A percentile compares a stretch with the other conserved stretches of the same genome.
These are phyloP conservation scores for Aspergillus proliferans DNA, from an alignment of 2,329 filamentous ascomycete species.

Conservation along the genomic window DNA sequence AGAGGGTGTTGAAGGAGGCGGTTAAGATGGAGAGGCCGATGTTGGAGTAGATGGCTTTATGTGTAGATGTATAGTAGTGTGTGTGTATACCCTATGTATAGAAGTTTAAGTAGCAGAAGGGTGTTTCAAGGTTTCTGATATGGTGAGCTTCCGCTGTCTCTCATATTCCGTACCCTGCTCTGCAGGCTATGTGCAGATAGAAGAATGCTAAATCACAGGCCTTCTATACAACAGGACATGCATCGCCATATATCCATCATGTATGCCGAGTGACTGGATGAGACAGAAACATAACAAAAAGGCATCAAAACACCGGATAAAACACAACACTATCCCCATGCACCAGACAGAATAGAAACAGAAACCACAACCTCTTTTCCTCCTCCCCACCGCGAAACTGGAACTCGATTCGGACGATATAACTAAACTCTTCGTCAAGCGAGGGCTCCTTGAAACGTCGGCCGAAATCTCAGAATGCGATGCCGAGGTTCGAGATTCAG, in stretches of 20 bases:
- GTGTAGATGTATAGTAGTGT: constrained; percentile 2
- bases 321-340: not conserved
- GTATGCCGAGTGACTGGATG: too few species aligned
- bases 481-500: constrained; percentile 63
- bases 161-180: too few species aligned
- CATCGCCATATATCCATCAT: too few species aligned
- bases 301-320: not conserved
- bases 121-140: too few species aligned
- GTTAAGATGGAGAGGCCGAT: constrained; percentile 28
- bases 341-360: not conserved
- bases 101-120: too few species aligned
- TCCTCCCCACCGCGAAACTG: constrained; percentile 64
- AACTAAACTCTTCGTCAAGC: constrained; percentile 72
- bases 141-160: not conserved
- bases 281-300: too few species aligned
- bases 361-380: constrained; percentile 61
- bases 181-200: too few species aligned
- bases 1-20: constrained; percentile 32
- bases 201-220: too few species aligned
- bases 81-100: too few species aligned
- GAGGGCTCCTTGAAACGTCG: constrained; percentile 68
- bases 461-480: constrained; percentile 73
- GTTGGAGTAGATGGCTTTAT: constrained; percentile 13
- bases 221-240: too few species aligned
- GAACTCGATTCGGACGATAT: constrained; percentile 71